Evolutionary conservation across 805 yeast genomes (phyloP).

Genomic region (Ogataea allantospora): DNA sequence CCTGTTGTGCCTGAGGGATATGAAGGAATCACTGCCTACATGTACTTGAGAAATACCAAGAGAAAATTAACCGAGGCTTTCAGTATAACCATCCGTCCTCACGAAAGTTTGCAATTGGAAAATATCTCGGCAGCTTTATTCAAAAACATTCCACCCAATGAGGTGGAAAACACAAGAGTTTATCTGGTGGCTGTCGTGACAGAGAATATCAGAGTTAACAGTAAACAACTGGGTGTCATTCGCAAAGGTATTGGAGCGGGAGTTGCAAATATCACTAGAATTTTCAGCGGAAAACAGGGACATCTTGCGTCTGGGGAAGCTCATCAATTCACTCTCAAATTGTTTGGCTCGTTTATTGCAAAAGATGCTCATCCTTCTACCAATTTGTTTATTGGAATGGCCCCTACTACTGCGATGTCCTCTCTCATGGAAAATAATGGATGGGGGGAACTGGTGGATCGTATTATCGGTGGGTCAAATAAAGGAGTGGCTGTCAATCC

Average conservation of each 20-base stretch:
- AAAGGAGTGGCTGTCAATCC: slow-evolving; percentile 80
- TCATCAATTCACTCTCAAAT: slow-evolving; percentile 66
- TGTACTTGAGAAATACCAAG: slow-evolving; percentile 64
- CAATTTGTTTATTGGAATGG: slow-evolving; percentile 33
- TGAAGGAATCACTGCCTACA: slow-evolving; percentile 67
- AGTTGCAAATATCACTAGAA: slow-evolving; percentile 77
- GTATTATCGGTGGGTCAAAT: slow-evolving; percentile 72
- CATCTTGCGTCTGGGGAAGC: slow-evolving; percentile 59
- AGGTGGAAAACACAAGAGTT: slow-evolving; percentile 56
- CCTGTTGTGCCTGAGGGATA: slow-evolving; percentile 62
- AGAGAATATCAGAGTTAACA: slow-evolving; percentile 55
- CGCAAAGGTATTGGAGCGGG: slow-evolving; percentile 88
- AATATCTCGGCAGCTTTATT: slow-evolving; percentile 78
- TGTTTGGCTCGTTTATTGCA: slow-evolving; percentile 67
- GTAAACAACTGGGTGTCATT: slow-evolving; percentile 37
- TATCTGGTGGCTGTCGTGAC: slow-evolving; percentile 75
- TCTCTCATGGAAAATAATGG: slow-evolving; percentile 54
- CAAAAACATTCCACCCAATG: slow-evolving; percentile 68
- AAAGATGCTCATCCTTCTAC: slow-evolving; percentile 32
- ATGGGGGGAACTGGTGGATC: slow-evolving; percentile 84
- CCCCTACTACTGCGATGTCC: slow-evolving; percentile 35
- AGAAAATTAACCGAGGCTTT: slow-evolving; percentile 77
- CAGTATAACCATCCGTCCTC: slow-evolving; percentile 60
- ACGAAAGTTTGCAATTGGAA: slow-evolving; percentile 57
- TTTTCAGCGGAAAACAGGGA: slow-evolving; percentile 65